Base-by-base conservation (phyloP, 2,329 filamentous ascomycete genomes). In the Huntiella moniliformis region DNA sequence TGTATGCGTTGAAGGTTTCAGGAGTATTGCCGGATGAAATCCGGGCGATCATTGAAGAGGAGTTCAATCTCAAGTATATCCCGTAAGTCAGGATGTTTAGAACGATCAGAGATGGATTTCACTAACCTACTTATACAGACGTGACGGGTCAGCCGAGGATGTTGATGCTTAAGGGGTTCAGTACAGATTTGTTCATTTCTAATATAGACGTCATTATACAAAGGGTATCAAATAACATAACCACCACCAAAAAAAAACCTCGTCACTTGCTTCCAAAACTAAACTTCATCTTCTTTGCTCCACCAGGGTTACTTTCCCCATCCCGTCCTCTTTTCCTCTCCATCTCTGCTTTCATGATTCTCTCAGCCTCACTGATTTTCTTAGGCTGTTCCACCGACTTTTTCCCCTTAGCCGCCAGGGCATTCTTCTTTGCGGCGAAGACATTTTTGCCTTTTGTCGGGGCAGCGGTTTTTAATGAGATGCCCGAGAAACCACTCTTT, bases 1-100 rank as follows among this genome's bases (percentile, higher is more conserved):
- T 92, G 48, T 98, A 98, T 64, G 91, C 91, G 13, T 82, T 86
- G 47, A 95, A 96, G 66, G 91, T 98, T 17, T 85, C 82, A 31
- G 91, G 91, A 13, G 76, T 83, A 58, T 62, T 81, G 49, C 76
- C 77, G 4, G 76, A 80, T 52, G 77, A 82, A 51, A 67, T 81
- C 36, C 63, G 73, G 39, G 64, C 67, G 16, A 64, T 67, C 38
- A 63, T 81, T 48, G 72, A 78, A 57, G 73, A 79, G 47, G 74
- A 79, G 56, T 71, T 71, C 51, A 65, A 74, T 55, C 65, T 78
- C 60, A 67, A 70, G 57, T 79, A 80, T 53, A 77, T 80, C 52
- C 77, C 77, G 70, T 79, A 60, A 55, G 73, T 36, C 15, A 15
- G 34, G 12, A 15, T 41, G n/a, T 22, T 31, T 3, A 7, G 17